phyloP scores from a whole-genome alignment of 257 asterid species.

The Solanum medicagineum region DNA sequence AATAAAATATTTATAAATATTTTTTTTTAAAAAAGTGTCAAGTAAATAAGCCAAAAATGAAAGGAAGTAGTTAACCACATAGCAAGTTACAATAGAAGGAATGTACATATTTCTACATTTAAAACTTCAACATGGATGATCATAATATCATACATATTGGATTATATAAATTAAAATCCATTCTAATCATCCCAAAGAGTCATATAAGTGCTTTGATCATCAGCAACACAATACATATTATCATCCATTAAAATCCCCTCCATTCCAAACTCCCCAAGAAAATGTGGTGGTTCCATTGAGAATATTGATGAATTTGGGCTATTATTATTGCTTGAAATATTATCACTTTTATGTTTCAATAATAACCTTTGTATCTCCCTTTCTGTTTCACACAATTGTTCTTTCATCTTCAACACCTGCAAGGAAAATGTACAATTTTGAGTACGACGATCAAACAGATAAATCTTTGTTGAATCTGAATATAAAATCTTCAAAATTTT shows the following conservation, averaged over 20 bases:
- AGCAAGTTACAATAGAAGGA: conserved; percentile 1
- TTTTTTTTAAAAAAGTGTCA: neutral
- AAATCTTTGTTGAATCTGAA: neutral
- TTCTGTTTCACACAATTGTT: conserved; percentile 36
- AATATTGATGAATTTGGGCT: conserved; percentile 30
- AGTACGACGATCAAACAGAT: neutral
- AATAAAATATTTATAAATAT: neutral
- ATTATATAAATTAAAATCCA: conserved; percentile 1
- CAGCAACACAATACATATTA: conserved; percentile 17
- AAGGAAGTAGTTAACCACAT: neutral
- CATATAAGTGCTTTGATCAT: neutral
- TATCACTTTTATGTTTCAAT: conserved; percentile 16
- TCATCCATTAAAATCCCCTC: conserved; percentile 18
- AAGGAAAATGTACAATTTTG: neutral
- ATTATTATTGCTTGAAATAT: conserved; percentile 39
- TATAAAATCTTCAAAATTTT: neutral
- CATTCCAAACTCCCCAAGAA: conserved; percentile 34
- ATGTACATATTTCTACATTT: conserved; percentile 1
- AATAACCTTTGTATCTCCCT: conserved; percentile 25
- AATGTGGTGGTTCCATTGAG: conserved; percentile 19
- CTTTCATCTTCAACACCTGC: conserved; percentile 36
- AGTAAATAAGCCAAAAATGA: neutral
- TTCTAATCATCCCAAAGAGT: conserved; percentile 9
- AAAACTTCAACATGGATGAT: neutral
- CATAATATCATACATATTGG: neutral